Conservation (phyloP, 352 stramenopile genomes). For the Aphanomyces stellatus region DNA sequence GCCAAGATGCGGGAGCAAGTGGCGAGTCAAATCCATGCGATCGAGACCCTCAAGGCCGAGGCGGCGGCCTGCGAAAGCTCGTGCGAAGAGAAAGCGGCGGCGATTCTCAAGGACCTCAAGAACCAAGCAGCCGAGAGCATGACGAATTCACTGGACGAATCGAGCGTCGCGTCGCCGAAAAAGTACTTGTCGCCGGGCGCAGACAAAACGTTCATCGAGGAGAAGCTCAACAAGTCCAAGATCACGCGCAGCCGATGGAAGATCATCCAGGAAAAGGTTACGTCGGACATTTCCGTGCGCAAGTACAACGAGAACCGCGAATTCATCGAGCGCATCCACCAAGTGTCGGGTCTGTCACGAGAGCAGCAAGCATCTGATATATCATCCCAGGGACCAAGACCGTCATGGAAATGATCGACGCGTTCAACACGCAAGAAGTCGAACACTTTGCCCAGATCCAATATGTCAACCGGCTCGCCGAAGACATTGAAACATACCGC, state of each 20-base stretch:
- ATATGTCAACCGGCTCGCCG: conserved; percentile 66
- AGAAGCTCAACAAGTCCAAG: conserved; percentile 26
- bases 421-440: conserved; percentile 77
- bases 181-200: conserved; percentile 5
- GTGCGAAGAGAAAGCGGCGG: conserved; percentile 3
- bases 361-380: not conserved
- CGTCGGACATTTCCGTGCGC: conserved; percentile 49
- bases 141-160: conserved; percentile 15
- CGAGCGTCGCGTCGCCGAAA: not conserved
- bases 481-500: conserved; percentile 74
- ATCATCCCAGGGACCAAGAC: conserved; percentile 22
- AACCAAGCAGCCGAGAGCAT: conserved; percentile 11
- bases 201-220: conserved; percentile 11
- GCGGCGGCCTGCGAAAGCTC: not conserved
- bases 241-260: conserved; percentile 61
- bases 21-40: conserved; percentile 19
- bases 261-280: conserved; percentile 50
- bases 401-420: conserved; percentile 75
- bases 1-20: not conserved
- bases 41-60: conserved; percentile 47
- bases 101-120: conserved; percentile 3
- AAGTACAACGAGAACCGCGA: conserved; percentile 76
- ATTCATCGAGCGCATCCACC: conserved; percentile 75
- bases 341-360: conserved; percentile 43
- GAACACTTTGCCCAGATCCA: conserved; percentile 79